Conservation (phyloP, 2,329 filamentous ascomycete species). For the Diaporthe ampelina region DNA sequence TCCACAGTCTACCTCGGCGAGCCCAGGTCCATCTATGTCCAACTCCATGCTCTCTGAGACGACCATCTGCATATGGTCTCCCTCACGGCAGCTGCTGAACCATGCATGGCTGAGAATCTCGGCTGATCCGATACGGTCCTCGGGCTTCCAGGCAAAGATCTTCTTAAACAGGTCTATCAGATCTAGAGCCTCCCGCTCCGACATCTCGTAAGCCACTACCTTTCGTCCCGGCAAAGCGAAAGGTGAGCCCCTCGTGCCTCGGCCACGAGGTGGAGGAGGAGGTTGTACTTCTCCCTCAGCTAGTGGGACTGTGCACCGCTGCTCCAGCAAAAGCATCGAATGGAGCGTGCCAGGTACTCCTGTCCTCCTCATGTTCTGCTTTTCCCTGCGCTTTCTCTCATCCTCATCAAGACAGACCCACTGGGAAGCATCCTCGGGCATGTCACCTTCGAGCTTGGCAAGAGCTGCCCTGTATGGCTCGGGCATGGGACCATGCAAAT, state of each 20-base stretch:
- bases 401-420: too few species aligned
- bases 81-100: not conserved
- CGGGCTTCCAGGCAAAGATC: conserved; percentile 5
- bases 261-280: not conserved
- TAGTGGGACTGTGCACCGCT: not conserved
- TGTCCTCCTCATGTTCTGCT: not conserved
- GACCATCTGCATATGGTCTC: too few species aligned
- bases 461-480: not conserved
- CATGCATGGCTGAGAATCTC: not conserved
- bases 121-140: not conserved
- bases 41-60: not conserved
- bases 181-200: not conserved
- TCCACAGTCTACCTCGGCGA: not conserved
- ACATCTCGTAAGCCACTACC: not conserved
- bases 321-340: not conserved
- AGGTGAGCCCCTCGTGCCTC: too few species aligned
- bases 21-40: not conserved
- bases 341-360: not conserved
- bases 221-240: too few species aligned
- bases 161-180: conserved; percentile 5
- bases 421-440: not conserved
- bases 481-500: not conserved
- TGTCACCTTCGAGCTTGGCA: not conserved
- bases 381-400: too few species aligned
- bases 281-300: not conserved